Base-by-base conservation (phyloP, 1,284 basidiomycete species). In the Agroathelia rolfsii region DNA sequence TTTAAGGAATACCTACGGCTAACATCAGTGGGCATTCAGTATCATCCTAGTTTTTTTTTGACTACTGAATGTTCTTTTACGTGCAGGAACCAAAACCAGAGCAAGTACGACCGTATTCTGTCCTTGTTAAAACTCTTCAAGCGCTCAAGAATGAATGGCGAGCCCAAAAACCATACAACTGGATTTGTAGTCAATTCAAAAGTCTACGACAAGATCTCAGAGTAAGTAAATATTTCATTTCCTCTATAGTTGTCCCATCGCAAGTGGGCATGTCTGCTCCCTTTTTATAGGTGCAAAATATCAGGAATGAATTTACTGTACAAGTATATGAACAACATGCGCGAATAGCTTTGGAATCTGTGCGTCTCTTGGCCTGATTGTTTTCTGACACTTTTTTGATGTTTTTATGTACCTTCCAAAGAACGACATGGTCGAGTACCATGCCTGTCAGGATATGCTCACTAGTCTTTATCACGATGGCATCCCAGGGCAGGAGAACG, bases 121-220 rank as follows among this genome's bases (percentile, higher is more conserved):
- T 97, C 28, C 69, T 98, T 15, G 73, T 86, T 55, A 72, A 83
- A 56, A 95, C 95, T 4, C 70, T 98, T 28, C 62, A 72, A 38
- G 80, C 92, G 50, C 71, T 99, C 33, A 96, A 94, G 61, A 72
- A 70, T 36, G 84, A 83, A 44, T 98, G 93, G 90, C 72, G 78
- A 43, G 69, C 81, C 42, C 87, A 87, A 49, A 64, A 67, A 36
- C 80, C 86, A 41, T 96, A 99, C 53, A 68, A 74, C 35, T 98
- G 90, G 77, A 89, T 96, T 50, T 90, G 94, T 52, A 95, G 89
- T 51, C 95, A 98, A 61, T 90, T 99, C 64, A 98, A 98, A 68
- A 90, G 86, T 51, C 65, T 99, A 45, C 78, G 95, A 30, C 95
- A 98, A 58, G 95, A 99, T 63, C 67, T 99, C 41, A 97, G 92